Evolutionary conservation across 345 rosid species (phyloP), one percentile per base, ranked within the genome.

Genomic region (Lepidium aucheri): DNA sequence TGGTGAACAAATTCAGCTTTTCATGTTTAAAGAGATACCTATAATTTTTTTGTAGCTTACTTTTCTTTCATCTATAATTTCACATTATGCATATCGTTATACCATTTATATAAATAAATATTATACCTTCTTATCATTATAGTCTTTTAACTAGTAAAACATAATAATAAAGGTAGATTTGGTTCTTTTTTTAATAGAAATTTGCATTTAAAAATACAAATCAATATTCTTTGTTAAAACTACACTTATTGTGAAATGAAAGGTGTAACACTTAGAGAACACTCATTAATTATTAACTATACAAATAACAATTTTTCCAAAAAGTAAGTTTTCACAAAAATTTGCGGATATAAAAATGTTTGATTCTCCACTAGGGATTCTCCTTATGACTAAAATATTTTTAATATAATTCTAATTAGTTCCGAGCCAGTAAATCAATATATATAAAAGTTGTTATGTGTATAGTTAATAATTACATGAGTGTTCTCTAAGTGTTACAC

Each of bases 361-460:
- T 64, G 13, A 65, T 65, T 65, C 60, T 41, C 69, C 69, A 65
- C 60, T 65, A 65, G 2, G 45, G 41, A 10, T 38, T 38, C 33
- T 57, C n/a, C n/a, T n/a, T n/a, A n/a, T n/a, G n/a, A n/a, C n/a
- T n/a, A n/a, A n/a, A n/a, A 3, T 20, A 1, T 56, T 3, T 3
- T 20, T 17, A 4, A 36, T 56, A 11, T 26, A 49, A 24, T 15
- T 59, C 12, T 9, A 9, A 1, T 26, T 26, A 14, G 45, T 15
- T 56, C 1, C 36, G 15, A n/a, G 20, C 70, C 70, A 55, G 10
- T 22, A 44, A 34, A 34, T 47, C 6, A 26, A 35, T 26, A 5
- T 20, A 11, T 20, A 5, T 47, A 10, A n/a, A n/a, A n/a, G n/a
- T n/a, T n/a, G n/a, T n/a, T n/a, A n/a, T n/a, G n/a, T n/a, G n/a